Conservation (phyloP, 2,329 filamentous ascomycete genomes). For the Colletotrichum costaricense region DNA sequence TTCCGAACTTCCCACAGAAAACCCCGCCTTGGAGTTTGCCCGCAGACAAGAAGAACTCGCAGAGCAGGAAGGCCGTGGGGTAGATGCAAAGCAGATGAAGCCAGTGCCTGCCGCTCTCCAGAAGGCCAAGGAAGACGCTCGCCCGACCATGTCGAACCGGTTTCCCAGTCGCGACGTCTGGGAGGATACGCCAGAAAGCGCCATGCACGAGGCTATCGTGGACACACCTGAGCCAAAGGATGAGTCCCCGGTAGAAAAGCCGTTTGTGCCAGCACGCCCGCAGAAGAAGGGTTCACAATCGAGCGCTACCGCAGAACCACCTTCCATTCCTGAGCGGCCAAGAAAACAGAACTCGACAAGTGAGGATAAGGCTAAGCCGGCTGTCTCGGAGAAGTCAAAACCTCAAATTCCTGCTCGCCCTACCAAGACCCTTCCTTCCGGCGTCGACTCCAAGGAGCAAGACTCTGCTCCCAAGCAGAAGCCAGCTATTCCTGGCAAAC, state of each 20-base stretch:
- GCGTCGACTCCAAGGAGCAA: conserved; percentile 55
- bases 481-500: conserved; percentile 82
- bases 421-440: conserved; percentile 57
- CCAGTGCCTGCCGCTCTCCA: conserved; percentile 37
- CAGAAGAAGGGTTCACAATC: conserved; percentile 52
- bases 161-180: conserved; percentile 95
- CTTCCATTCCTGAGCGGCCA: conserved; percentile 62
- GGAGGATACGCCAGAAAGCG: conserved; percentile 92
- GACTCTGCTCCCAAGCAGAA: conserved; percentile 75
- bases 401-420: conserved; percentile 72
- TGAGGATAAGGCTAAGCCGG: conserved; percentile 52
- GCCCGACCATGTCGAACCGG: conserved; percentile 71
- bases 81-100: conserved; percentile 62
- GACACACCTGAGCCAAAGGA: conserved; percentile 58
- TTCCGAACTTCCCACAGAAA: conserved; percentile 49
- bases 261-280: conserved; percentile 69
- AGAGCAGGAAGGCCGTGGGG: conserved; percentile 61
- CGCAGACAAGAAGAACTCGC: conserved; percentile 74
- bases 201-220: conserved; percentile 82
- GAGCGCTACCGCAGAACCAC: conserved; percentile 49
- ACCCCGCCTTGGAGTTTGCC: conserved; percentile 73
- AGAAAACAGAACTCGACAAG: conserved; percentile 58
- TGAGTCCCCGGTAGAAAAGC: conserved; percentile 63
- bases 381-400: conserved; percentile 66
- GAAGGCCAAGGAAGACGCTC: conserved; percentile 45